phyloP scores from a whole-genome alignment of 2,329 filamentous ascomycete genomes.

The Penicillium sp. region DNA sequence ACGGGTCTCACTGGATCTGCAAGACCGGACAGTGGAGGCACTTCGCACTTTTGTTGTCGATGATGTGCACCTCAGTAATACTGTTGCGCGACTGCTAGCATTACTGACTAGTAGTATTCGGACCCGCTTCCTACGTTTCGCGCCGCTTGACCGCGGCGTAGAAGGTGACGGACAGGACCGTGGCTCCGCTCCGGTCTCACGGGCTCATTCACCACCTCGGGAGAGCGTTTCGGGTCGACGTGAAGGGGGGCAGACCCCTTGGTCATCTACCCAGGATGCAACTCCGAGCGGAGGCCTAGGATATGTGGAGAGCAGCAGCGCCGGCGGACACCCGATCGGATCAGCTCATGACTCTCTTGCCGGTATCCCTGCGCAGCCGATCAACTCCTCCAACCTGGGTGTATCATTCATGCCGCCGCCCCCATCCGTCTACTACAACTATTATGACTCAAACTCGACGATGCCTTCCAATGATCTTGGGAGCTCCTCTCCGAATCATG shows the following conservation, averaged over 20 bases:
- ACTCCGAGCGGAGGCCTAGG: conserved; percentile 21
- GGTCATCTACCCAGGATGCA: conserved; percentile 27
- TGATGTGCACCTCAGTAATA: conserved; percentile 63
- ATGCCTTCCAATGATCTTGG: conserved; percentile 34
- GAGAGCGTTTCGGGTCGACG: conserved; percentile 28
- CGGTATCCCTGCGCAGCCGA: conserved; percentile 45
- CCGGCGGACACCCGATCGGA: conserved; percentile 22
- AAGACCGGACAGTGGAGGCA: conserved; percentile 59
- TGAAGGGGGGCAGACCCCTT: conserved; percentile 27
- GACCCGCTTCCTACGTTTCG: conserved; percentile 58
- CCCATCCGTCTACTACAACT: conserved; percentile 47
- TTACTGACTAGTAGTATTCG: conserved; percentile 60
- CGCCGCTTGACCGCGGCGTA: conserved; percentile 50
- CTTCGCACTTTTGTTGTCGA: conserved; percentile 63
- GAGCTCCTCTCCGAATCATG: conserved; percentile 25
- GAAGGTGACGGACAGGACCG: conserved; percentile 41
- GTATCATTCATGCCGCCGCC: conserved; percentile 50
- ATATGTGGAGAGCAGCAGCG: conserved; percentile 28
- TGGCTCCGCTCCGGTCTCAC: conserved; percentile 34
- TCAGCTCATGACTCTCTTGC: conserved; percentile 43
- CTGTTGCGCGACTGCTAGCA: conserved; percentile 61
- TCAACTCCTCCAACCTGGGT: conserved; percentile 46
- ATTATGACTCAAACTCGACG: conserved; percentile 40
- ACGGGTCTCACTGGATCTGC: conserved; percentile 56
- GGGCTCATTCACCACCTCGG: conserved; percentile 39